Base-by-base conservation (phyloP, 2,329 filamentous ascomycete genomes). In the Paecilomyces sp. region DNA sequence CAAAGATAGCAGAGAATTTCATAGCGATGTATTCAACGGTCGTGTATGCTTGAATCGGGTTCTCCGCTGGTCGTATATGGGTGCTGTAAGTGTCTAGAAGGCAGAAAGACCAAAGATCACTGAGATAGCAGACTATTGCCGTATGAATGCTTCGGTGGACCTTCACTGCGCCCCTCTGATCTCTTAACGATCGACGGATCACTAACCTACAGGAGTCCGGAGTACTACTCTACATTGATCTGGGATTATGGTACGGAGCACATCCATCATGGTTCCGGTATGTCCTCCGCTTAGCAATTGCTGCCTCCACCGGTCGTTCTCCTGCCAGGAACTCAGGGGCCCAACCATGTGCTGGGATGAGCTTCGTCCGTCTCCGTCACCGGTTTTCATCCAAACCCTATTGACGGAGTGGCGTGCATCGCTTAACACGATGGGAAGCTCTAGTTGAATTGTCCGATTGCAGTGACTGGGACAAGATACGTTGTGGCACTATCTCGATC, bases 1-100 rank as follows among this genome's bases (percentile, higher is more conserved):
- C 72, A 62, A 79, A 70, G 64, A 83, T 71, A 66, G 81, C 66
- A 60, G 80, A 71, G 62, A 75, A 61, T 75, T 81, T 83, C 82
- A 84, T 84, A 47, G 54, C 75, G 64, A 56, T n/a, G 36, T 15
- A 34, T 33, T 62, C 41, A 36, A 55, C 11, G 31, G 31, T 33
- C 9, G 9, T 33, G 11, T 9, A 33, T 9, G 2, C 31, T 12
- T 8, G 31, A 33, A 33, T 47, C 5, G 3, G 6, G 7, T 47
- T 47, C 36, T 47, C 15, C 7, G 15, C 36, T 7, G 15, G 36
- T 18, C n/a, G 13, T 18, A 7, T n/a, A 47, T 47, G 36, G 36
- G n/a, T 18, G n/a, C 7, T 18, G 6, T n/a, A 47, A 18, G 15
- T 47, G 36, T n/a, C 15, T 47, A n/a, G 36, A n/a, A n/a, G 8